Evolutionary conservation across 139 green algal genomes (phyloP).

Genomic region (Chara braunii): DNA sequence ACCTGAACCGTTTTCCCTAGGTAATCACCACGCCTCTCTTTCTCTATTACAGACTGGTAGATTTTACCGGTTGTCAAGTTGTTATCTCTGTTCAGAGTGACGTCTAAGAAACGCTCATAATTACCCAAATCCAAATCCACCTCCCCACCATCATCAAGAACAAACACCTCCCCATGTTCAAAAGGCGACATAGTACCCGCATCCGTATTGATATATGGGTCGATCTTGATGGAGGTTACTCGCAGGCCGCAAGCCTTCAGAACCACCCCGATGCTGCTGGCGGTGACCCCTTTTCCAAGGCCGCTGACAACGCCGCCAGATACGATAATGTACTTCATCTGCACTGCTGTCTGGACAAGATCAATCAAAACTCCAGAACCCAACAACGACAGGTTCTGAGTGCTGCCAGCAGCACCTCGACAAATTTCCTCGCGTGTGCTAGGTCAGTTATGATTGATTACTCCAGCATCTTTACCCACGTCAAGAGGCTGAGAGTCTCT

Average conservation of each 20-base stretch:
- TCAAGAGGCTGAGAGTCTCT: no score
- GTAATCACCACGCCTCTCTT: conserved; percentile 89
- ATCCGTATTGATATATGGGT: conserved; percentile 99
- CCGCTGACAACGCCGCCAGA: conserved; percentile 92
- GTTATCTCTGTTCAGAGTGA: conserved; percentile 89
- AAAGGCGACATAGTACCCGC: conserved; percentile 99
- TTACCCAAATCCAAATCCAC: conserved; percentile 95
- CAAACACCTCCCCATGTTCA: conserved; percentile 98
- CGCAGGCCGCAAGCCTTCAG: conserved; percentile 84
- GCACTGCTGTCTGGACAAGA: no score
- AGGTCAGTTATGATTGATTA: no score
- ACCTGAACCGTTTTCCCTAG: conserved; percentile 94
- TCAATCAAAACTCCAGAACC: no score
- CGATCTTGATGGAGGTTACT: conserved; percentile 95
- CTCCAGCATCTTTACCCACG: no score
- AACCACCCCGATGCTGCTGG: conserved; percentile 86
- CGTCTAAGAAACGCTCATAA: conserved; percentile 97
- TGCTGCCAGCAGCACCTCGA: no score
- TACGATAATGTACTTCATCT: conserved; percentile 98
- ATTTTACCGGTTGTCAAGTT: conserved; percentile 98
- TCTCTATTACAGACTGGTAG: conserved; percentile 88
- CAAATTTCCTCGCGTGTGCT: no score
- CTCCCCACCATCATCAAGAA: conserved; percentile 96
- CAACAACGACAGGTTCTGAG: no score
- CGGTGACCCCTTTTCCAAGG: conserved; percentile 95